Evolutionary conservation across 164 flowering plant species (phyloP).

Genomic region (Amborella trichopoda): DNA sequence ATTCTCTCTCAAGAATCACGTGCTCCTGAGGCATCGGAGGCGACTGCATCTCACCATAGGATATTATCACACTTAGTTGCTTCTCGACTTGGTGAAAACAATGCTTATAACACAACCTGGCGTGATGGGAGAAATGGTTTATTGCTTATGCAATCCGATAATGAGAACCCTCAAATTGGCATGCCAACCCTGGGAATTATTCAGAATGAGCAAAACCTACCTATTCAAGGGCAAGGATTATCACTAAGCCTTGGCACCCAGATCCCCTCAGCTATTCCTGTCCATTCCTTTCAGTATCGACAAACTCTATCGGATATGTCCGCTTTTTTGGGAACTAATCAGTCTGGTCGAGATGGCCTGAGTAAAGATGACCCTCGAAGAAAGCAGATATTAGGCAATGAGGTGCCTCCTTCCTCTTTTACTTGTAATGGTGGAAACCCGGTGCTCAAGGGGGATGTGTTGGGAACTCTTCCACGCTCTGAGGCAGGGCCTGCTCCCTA

Average conservation of each 20-base stretch:
- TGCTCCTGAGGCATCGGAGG: conserved; percentile 26
- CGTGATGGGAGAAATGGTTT: conserved; percentile 51
- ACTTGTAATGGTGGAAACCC: conserved; percentile 15
- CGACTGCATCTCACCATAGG: conserved; percentile 40
- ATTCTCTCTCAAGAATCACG: conserved; percentile 16
- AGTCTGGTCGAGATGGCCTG: conserved; percentile 26
- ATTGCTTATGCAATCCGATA: conserved; percentile 33
- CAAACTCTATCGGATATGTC: conserved; percentile 24
- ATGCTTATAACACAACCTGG: conserved; percentile 30
- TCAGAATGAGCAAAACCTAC: conserved; percentile 30
- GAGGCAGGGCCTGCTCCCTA: conserved; percentile 14
- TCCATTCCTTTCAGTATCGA: conserved; percentile 28
- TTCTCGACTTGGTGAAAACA: conserved; percentile 26
- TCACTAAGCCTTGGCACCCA: conserved; percentile 65
- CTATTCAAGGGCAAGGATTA: conserved; percentile 33
- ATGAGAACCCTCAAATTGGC: conserved; percentile 21
- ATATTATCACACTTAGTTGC: conserved; percentile 32
- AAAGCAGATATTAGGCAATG: no score
- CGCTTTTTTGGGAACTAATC: conserved; percentile 28
- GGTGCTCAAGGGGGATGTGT: conserved; percentile 20
- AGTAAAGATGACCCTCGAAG: conserved; percentile 23
- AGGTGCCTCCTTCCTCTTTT: no score
- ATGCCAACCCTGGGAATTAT: conserved; percentile 23
- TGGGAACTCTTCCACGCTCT: conserved; percentile 14
- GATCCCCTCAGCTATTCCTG: conserved; percentile 30